These are phyloP conservation scores for Aspergillus proliferans DNA, from an alignment of 2,329 filamentous ascomycete genomes.

Conservation along the genomic window DNA sequence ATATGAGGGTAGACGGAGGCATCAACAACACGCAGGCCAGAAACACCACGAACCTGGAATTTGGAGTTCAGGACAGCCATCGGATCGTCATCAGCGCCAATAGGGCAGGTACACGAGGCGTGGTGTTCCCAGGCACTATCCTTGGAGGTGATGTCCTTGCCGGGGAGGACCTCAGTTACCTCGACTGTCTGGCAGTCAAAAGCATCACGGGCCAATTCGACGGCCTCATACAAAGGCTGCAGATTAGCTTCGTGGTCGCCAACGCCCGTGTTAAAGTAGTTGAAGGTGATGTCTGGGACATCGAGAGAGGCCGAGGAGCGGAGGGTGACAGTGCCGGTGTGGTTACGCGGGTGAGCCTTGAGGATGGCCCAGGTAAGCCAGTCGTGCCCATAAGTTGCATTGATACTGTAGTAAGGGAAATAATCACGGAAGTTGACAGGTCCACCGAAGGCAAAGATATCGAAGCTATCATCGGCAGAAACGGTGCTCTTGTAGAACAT, in stretches of 20 bases:
- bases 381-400: slow-evolving; percentile 35
- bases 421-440: slow-evolving; percentile 53
- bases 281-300: slow-evolving; percentile 56
- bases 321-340: slow-evolving; percentile 56
- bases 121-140: slow-evolving; percentile 53
- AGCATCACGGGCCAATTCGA: slow-evolving; percentile 48
- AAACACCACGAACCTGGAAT: slow-evolving; percentile 53
- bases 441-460: slow-evolving; percentile 51
- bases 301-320: slow-evolving; percentile 58
- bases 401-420: slow-evolving; percentile 38
- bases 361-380: slow-evolving; percentile 46
- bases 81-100: slow-evolving; percentile 49
- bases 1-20: slow-evolving; percentile 53
- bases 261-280: slow-evolving; percentile 46
- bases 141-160: slow-evolving; percentile 35
- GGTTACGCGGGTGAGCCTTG: slow-evolving; percentile 59
- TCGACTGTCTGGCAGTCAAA: slow-evolving; percentile 34
- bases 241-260: slow-evolving; percentile 45
- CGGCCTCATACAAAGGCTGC: slow-evolving; percentile 49
- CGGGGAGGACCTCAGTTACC: slow-evolving; percentile 42
- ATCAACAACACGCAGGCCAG: slow-evolving; percentile 56
- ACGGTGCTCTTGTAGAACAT: slow-evolving; percentile 33
- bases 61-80: slow-evolving; percentile 52
- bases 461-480: slow-evolving; percentile 42
- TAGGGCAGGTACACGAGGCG: slow-evolving; percentile 50